Base-by-base conservation (phyloP, 257 asterid species). In the Plectranthus barbatus region DNA sequence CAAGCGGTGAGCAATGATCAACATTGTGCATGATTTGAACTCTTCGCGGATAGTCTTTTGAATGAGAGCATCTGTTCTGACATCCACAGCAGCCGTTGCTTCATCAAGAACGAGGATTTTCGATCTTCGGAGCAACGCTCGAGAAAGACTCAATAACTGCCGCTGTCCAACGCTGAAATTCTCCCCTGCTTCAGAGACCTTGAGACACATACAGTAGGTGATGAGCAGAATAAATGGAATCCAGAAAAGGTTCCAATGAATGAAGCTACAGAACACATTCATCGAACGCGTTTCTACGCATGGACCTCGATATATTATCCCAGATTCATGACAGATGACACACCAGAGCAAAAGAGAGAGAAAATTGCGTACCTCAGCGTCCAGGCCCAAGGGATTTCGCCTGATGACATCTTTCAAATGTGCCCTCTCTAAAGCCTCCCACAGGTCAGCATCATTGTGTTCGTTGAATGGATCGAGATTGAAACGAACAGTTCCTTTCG, bases 61-160 rank as follows among this genome's bases (percentile, higher is more conserved):
- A 66, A 92, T 92, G 68, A 92, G 94, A 19, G 97, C 97, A 56
- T 92, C 97, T 4, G 99, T 92, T 68, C 96, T 78, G 60, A 89
- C 95, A 62, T 89, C 99, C 66, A 92, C 97, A 44, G 99, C 99
- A 15, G 99, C 99, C 5, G 99, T 92, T 42, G 97, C 99, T 83
- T 92, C 99, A 70, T 89, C 99, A 62, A 92, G 95, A 73, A 92
- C 97, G 5, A 92, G 99, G 74, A 92, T 92, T 74, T 92, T 92
- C 11, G 99, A 85, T 79, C 99, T 71, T 31, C 99, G 95, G 49
- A 92, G 95, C 57, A 92, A 72, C 67, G 99, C 96, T 47, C 99
- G 86, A 31, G 99, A 86, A 75, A 92, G 99, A 79, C 95, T 84
- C 57, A 92, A 70, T 54, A 92, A 78, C 65, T 92, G 99, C 62